Evolutionary conservation across 1,139 yeast species (phyloP).

Genomic region (Nakaseomyces nivariensis): DNA sequence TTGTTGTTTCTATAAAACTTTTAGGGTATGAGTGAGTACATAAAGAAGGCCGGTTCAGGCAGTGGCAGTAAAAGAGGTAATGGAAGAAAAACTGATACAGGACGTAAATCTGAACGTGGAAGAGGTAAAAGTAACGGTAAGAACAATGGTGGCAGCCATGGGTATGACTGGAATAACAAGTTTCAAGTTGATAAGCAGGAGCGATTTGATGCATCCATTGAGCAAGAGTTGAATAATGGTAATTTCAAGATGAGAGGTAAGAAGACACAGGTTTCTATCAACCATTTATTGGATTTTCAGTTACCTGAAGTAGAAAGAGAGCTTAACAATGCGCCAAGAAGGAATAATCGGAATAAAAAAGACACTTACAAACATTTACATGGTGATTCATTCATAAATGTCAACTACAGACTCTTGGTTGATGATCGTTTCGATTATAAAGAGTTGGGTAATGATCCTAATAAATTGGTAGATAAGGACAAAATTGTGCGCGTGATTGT

Average conservation of each 20-base stretch:
- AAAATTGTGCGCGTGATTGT: conserved; percentile 63
- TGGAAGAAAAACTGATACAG: background rate
- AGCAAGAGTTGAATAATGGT: conserved; percentile 31
- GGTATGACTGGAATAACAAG: conserved; percentile 3
- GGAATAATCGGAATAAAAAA: conserved; percentile 18
- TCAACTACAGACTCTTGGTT: conserved; percentile 74
- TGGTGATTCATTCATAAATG: conserved; percentile 73
- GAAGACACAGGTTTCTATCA: conserved; percentile 50
- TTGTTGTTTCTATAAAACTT: too few species aligned
- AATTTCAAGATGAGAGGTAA: conserved; percentile 33
- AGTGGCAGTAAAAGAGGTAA: background rate
- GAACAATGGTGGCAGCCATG: too few species aligned
- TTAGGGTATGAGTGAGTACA: background rate
- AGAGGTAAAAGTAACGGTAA: background rate
- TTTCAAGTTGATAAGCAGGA: background rate
- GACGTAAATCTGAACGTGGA: background rate
- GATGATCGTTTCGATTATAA: conserved; percentile 48
- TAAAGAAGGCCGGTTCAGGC: background rate
- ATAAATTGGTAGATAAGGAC: conserved; percentile 53
- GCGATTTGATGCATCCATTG: conserved; percentile 24
- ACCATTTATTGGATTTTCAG: conserved; percentile 54
- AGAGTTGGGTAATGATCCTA: conserved; percentile 61
- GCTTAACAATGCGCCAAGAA: conserved; percentile 11
- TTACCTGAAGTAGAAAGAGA: conserved; percentile 42
- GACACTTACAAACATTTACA: conserved; percentile 35